Conservation (phyloP, 1,139 yeast genomes). For the Yarrowia galli region DNA sequence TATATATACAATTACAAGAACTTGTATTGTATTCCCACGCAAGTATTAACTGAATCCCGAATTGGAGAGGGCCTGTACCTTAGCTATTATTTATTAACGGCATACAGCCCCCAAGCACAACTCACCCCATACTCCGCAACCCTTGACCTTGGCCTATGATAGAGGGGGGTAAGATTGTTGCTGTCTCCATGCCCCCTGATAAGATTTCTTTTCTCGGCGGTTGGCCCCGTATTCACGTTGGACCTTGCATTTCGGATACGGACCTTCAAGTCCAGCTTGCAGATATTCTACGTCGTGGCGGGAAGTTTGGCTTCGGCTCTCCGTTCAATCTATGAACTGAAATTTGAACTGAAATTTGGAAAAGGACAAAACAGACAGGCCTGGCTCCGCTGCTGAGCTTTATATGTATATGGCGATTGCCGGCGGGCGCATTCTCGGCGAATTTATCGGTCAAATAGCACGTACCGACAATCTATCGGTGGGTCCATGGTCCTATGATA, state of each 20-base stretch:
- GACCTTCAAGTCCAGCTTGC: no score
- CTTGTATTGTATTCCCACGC: neutral
- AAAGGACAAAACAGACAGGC: neutral
- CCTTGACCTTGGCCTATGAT: no score
- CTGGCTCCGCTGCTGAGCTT: neutral
- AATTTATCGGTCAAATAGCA: conserved; percentile 8
- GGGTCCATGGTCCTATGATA: conserved; percentile 19
- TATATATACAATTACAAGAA: neutral
- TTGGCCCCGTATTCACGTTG: neutral
- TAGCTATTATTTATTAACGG: conserved; percentile 15
- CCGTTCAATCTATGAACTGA: neutral
- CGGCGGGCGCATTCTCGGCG: conserved; percentile 10
- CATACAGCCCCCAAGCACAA: neutral
- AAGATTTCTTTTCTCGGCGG: neutral
- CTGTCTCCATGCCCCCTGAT: neutral
- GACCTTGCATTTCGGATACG: neutral
- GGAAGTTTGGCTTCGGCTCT: neutral
- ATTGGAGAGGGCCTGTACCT: no score
- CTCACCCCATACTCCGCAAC: no score
- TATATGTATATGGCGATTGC: conserved; percentile 6
- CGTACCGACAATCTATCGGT: neutral
- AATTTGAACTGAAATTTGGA: neutral
- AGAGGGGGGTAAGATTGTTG: no score
- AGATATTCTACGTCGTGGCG: neutral
- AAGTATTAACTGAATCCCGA: no score